These are phyloP conservation scores for Solanum dulcamara DNA, from an alignment of 257 asterid species.

Conservation along the genomic window DNA sequence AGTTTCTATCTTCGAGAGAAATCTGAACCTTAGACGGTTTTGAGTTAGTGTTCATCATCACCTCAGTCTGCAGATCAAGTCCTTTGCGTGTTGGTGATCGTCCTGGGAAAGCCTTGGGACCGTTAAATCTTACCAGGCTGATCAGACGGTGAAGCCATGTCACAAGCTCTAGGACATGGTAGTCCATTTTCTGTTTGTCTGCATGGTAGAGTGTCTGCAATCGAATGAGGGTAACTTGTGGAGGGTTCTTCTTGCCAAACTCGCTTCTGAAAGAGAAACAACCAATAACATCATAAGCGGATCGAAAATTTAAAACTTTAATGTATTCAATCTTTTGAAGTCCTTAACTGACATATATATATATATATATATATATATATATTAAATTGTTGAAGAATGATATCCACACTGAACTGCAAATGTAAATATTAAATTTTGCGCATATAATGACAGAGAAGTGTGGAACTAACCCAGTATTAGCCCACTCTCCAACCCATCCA, in stretches of 20 bases:
- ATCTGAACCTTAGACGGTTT: slow-evolving; percentile 18
- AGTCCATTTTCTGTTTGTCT: slow-evolving; percentile 59
- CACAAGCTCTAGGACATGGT: slow-evolving; percentile 62
- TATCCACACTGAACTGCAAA: background rate
- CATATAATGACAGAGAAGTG: background rate
- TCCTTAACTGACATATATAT: no score
- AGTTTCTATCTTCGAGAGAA: slow-evolving; percentile 55
- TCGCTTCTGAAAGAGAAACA: slow-evolving; percentile 39
- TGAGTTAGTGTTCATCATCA: background rate
- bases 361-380: no score
- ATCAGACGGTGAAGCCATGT: slow-evolving; percentile 82
- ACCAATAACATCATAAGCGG: background rate
- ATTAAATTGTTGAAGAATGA: background rate
- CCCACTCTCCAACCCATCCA: slow-evolving; percentile 99
- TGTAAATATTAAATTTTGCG: background rate
- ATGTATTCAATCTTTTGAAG: background rate
- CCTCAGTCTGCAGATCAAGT: background rate
- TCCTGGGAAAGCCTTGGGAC: slow-evolving; percentile 26
- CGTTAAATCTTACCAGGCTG: slow-evolving; percentile 49
- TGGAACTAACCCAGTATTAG: slow-evolving; percentile 72
- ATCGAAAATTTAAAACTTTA: background rate
- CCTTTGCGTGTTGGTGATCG: slow-evolving; percentile 60
- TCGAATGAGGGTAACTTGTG: slow-evolving; percentile 45
- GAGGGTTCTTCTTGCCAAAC: slow-evolving; percentile 52
- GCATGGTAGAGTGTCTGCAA: slow-evolving; percentile 90